These are phyloP conservation scores for Syncephalis plumigaleata DNA, from an alignment of 371 early-diverging fungal genomes.

Conservation along the genomic window DNA sequence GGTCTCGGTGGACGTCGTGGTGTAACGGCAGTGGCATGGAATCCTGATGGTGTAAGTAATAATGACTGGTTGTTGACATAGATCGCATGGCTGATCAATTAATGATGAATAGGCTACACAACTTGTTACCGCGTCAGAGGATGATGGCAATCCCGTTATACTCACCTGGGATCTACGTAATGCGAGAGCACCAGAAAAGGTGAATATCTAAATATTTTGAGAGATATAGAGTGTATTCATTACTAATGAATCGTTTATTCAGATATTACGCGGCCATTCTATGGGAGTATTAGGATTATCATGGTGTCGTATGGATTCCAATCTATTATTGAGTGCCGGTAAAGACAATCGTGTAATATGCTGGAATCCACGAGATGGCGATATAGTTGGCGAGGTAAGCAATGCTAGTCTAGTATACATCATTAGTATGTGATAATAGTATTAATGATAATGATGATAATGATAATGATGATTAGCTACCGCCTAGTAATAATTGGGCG, in stretches of 20 bases:
- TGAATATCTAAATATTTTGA: conserved; percentile 12
- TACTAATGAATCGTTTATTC: conserved; percentile 3
- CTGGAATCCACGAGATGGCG: conserved; percentile 66
- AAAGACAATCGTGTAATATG: conserved; percentile 87
- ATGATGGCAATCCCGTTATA: conserved; percentile 74
- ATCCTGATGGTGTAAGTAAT: conserved; percentile 64
- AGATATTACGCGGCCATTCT: conserved; percentile 54
- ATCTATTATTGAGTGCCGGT: conserved; percentile 70
- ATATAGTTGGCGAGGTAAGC: conserved; percentile 45
- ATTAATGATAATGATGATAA: no score
- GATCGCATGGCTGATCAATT: no score
- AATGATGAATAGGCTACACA: conserved; percentile 82
- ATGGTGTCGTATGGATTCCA: conserved; percentile 87
- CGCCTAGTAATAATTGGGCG: conserved; percentile 65
- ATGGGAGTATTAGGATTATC: conserved; percentile 75
- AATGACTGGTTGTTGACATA: no score
- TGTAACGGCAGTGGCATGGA: conserved; percentile 85
- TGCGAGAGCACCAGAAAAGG: conserved; percentile 76
- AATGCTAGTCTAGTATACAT: no score
- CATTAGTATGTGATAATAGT: not conserved
- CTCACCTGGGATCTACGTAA: conserved; percentile 89
- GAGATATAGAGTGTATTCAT: not conserved
- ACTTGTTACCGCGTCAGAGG: conserved; percentile 77
- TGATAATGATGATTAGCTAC: no score
- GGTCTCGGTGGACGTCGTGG: conserved; percentile 22